Evolutionary conservation across 345 rosid species (phyloP).

Genomic region (Camelina hispida): DNA sequence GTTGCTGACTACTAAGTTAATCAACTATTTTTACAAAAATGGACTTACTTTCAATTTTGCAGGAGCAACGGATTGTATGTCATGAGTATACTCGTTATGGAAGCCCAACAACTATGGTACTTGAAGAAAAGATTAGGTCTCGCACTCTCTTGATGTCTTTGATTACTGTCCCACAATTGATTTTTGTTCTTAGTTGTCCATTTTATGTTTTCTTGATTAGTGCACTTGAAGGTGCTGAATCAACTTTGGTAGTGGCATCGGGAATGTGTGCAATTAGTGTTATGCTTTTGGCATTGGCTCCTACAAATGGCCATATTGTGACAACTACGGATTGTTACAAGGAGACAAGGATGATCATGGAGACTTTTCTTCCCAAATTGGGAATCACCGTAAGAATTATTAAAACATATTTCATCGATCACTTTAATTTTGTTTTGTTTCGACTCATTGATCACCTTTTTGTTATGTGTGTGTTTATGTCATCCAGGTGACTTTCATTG

Average conservation of each 20-base stretch:
- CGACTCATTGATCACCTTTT: neutral
- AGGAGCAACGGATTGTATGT: constrained; percentile 77
- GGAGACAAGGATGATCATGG: constrained; percentile 84
- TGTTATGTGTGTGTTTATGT: constrained; percentile 2
- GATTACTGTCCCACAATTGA: neutral
- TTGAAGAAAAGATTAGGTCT: constrained; percentile 52
- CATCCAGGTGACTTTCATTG: constrained; percentile 78
- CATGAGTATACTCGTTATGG: constrained; percentile 92
- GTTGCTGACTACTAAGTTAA: neutral
- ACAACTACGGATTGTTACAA: constrained; percentile 87
- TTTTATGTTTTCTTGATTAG: constrained; percentile 42
- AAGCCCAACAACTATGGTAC: constrained; percentile 79
- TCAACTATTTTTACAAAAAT: neutral
- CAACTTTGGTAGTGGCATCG: constrained; percentile 84
- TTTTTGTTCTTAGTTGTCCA: constrained; percentile 2
- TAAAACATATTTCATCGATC: neutral
- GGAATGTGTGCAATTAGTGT: constrained; percentile 92
- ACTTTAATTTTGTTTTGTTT: neutral
- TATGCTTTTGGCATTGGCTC: constrained; percentile 83
- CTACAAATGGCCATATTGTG: constrained; percentile 80
- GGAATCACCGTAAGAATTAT: constrained; percentile 64
- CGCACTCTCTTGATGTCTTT: neutral
- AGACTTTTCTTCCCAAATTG: constrained; percentile 77
- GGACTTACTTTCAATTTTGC: neutral
- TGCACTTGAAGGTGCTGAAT: constrained; percentile 95